A percentile compares a stretch with the other conserved stretches of the same genome.
Evolutionary conservation across 73 alveolate species (phyloP).

Genomic region (Symbiodinium natans): DNA sequence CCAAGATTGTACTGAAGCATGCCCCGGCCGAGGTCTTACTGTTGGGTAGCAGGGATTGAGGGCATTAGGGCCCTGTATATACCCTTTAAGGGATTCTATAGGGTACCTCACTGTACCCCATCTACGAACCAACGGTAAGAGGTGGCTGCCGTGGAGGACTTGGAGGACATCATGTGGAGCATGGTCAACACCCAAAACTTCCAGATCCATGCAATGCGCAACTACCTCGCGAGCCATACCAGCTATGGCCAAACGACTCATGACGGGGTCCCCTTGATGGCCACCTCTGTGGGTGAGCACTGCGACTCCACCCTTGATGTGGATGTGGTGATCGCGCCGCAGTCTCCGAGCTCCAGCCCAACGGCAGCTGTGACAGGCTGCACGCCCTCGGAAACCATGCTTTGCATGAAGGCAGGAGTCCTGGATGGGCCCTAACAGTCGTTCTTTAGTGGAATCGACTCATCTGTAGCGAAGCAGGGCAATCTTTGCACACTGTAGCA

Average conservation of each 20-base stretch:
- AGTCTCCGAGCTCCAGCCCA: background rate
- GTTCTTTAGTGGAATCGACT: too few relatives aligned
- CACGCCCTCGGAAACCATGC: background rate
- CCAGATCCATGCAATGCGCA: conserved; percentile 38
- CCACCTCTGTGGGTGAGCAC: conserved; percentile 26
- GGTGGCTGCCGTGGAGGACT: conserved; percentile 13
- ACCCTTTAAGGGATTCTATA: too few relatives aligned
- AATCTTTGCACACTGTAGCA: too few relatives aligned
- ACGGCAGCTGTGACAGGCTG: conserved; percentile 10
- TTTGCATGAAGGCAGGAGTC: conserved; percentile 41
- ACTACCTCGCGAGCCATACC: conserved; percentile 29
- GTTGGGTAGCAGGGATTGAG: too few relatives aligned
- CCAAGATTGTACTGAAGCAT: conserved; percentile 8
- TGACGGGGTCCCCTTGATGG: conserved; percentile 17
- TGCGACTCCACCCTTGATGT: conserved; percentile 14
- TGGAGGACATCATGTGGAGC: conserved; percentile 31
- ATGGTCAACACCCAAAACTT: conserved; percentile 32
- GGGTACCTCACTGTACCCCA: too few relatives aligned
- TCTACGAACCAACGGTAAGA: background rate
- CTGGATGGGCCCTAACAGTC: too few relatives aligned
- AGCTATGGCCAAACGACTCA: background rate
- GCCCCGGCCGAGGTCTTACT: background rate
- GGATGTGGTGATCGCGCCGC: background rate
- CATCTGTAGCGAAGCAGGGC: too few relatives aligned
- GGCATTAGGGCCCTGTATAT: too few relatives aligned